Evolutionary conservation across 2,329 filamentous ascomycete species (phyloP), one percentile per base, ranked within the genome.

Genomic region (Colletotrichum kahawae): DNA sequence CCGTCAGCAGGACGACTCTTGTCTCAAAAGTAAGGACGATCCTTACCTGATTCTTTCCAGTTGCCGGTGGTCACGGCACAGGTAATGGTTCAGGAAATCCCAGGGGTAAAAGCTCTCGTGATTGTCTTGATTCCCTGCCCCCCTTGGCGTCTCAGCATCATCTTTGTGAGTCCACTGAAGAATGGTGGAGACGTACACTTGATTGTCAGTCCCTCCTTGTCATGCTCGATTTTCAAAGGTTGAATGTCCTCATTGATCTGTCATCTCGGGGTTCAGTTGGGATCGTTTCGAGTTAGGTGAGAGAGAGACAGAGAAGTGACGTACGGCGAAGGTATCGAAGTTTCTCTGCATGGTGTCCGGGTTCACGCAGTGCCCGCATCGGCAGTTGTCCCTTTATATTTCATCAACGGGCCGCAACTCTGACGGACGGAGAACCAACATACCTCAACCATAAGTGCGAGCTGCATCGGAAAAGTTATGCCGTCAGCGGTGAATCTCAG

Each of bases 51-150:
- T 79, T 59, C 76, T 71, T 79, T 87, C 84, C 54, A 82, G 72
- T 31, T 77, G 59, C 63, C 84, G 81, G 29, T 80, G 75, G 73
- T 84, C 77, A 34, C 82, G 77, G 60, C 81, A 79, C 21, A 84
- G 79, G 79, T 92, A 88, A 67, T 83, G 83, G 71, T 86, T 79
- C 72, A 95, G 86, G 86, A 94, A 95, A 4, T 88, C 83, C 88
- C 90, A 93, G 1, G 87, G 81, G 81, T 95, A 97, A 29, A 87
- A 83, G 83, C 94, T 95, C 59, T 87, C 81, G 82, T 98, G 95
- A 2, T 87, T 88, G 81, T 94, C 93, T 75, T 88, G 87, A 70
- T 89, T 89, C 93, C 93, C 93, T 95, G n/a, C 59, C 36, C 76
- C 71, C 78, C 74, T 62, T 13, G 29, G 29, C 12, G 43, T 51